Base-by-base conservation (phyloP, 2,329 filamentous ascomycete genomes). In the Pseudonectria buxi region DNA sequence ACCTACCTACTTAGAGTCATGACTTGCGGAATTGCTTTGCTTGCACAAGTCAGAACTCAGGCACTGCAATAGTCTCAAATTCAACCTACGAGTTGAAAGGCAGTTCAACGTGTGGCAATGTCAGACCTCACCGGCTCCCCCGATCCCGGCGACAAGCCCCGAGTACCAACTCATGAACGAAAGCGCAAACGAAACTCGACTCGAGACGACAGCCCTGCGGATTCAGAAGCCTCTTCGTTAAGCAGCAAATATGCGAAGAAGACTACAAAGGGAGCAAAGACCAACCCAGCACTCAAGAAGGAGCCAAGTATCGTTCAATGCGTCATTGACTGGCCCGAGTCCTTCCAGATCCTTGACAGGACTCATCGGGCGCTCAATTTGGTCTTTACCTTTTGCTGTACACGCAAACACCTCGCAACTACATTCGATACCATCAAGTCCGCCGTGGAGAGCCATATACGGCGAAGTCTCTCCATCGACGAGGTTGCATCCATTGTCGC, bases 381-480 rank as follows among this genome's bases (percentile, higher is more conserved):
- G 2, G 87, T 96, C 1, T 95, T 87, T 51, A 96, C 92, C 0
- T 96, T 98, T 56, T 94, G 87, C 64, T 92, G 81, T 56, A 90
- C 90, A 1, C 80, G 92, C 30, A 95, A 94, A 56, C 86, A 96
- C 51, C 72, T 96, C 18, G 81, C 86, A 1, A 96, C 92, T 0
- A 95, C 90, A 0, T 87, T 95, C 47, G 84, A 92, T 12, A 95
- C 83, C 6, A 84, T 98, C 30, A 87, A 81, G 49, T 75, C 78
- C 7, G 77, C 90, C 0, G 90, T 96, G 1, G 87, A 95, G 59
- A 76, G 76, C 0, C 87, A 95, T 54, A 88, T 80, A 41, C 81
- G 83, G 50, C 73, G 76, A 15, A 67, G 78, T 13, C 62, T 98
- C 28, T 68, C 69, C 1, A 64, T 92, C 14, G 79, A 84, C 41